Evolutionary conservation across 345 rosid genomes (phyloP), one percentile per base, ranked within the genome.

Genomic region (Iberis pinnata): DNA sequence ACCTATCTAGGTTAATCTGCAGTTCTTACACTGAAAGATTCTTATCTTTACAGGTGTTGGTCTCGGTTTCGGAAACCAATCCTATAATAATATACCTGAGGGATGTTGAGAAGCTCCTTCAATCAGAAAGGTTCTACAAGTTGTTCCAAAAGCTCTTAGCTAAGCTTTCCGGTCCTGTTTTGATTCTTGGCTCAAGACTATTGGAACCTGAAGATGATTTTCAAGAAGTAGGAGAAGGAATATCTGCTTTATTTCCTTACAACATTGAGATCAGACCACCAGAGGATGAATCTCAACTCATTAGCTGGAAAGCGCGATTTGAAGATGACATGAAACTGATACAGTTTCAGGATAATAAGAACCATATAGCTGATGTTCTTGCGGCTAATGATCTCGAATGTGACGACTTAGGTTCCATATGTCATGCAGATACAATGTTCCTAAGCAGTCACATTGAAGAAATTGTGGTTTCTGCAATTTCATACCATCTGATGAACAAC

Each of bases 301-400:
- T 66, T 53, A 80, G 70, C 80, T 93, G 99, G 99, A 93, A 74
- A 73, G 74, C 86, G 2, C 70, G 80, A 44, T 68, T 93, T 61
- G 97, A 93, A 74, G 89, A 86, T 47, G 99, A 93, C 70, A 83
- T 80, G 92, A 93, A 86, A 69, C 56, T 26, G 64, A 82, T 93
- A 31, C 90, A 84, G 59, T 68, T 76, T 70, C 94, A 80, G 72
- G 99, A 93, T 64, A 93, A 86, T 78, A 88, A 76, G 70, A 88
- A 88, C 72, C 94, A 88, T 73, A 88, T 86, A 47, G 82, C 86
- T 1, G 95, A 93, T 64, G 97, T 88, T 32, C 95, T 93, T 43
- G 81, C 95, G 0, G 75, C 88, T 29, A 93, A 93, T 67, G 97
- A 86, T 61, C 76, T 93, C 18, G 89, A 86, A 57, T 93, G 99